Base-by-base conservation (phyloP, 116 monocot species). In the Zostera marina region DNA sequence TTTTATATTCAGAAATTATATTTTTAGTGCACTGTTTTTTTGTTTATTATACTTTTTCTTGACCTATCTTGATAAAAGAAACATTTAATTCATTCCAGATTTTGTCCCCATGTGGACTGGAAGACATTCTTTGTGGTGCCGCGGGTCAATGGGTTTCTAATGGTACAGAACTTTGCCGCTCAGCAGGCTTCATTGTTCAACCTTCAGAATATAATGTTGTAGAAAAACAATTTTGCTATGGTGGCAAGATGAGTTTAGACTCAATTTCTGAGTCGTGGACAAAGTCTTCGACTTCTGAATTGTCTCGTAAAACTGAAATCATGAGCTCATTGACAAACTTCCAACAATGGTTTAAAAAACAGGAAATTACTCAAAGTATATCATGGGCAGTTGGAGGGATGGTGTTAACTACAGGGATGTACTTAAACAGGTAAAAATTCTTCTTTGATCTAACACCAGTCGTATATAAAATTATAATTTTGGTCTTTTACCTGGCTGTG, bases 341-440 rank as follows among this genome's bases (percentile, higher is more conserved):
- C 70, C 63, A 66, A 60, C 70, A 70, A 26, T 78, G 79, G 88
- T 22, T 74, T 53, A 67, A 56, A 11, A 63, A 76, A 42, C 75
- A 73, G 69, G 62, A 54, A 19, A 26, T 69, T 43, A 65, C 41
- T 44, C 77, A 82, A 63, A 80, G 22, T 54, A 66, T 88, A 63
- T 80, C 75, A 11, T 96, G 94, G 94, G 85, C 80, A 46, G 68
- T 88, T 76, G 94, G 79, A 65, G 92, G 87, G 25, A 64, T 92
- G 92, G 76, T 92, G 44, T 79, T 88, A 16, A 84, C 81, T 64
- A 81, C 85, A 53, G 88, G 94, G 21, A 64, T 88, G 61, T 43
- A 82, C 25, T 75, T 85, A 62, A 16, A 76, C 43, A 88, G 85
- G 94, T 56, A 65, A 20, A 12, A 20, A 17, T 16, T 44, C 21